phyloP scores from a whole-genome alignment of 164 flowering plant genomes.

The Liquidambar formosana region DNA sequence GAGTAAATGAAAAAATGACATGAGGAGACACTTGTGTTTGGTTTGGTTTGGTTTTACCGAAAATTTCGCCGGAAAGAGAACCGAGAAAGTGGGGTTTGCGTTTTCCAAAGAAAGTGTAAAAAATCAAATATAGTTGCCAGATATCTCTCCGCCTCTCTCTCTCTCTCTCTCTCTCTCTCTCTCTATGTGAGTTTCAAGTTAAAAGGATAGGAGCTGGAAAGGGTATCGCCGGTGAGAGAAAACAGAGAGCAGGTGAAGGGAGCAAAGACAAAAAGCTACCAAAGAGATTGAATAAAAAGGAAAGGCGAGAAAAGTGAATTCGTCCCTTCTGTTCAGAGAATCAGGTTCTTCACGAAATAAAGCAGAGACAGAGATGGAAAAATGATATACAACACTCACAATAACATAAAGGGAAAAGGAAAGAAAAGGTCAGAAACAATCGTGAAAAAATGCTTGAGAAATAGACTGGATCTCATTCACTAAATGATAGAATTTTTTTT shows the following conservation, averaged over 20 bases:
- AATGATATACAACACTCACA: slow-evolving; percentile 10
- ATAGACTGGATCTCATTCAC: slow-evolving; percentile 7
- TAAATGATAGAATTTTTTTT: neutral
- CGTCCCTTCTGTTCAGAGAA: slow-evolving; percentile 41
- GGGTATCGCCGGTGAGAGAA: slow-evolving; percentile 6
- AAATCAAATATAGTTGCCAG: slow-evolving; percentile 19
- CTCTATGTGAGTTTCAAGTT: slow-evolving; percentile 7
- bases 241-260: neutral
- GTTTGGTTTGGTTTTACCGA: slow-evolving; percentile 19
- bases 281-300: slow-evolving; percentile 9
- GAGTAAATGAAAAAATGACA: slow-evolving; percentile 12
- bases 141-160: slow-evolving; percentile 22
- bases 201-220: neutral
- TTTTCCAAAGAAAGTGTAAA: slow-evolving; percentile 19
- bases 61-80: slow-evolving; percentile 27
- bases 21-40: slow-evolving; percentile 2
- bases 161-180: slow-evolving; percentile 22
- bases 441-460: slow-evolving; percentile 13
- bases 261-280: slow-evolving; percentile 5
- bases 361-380: slow-evolving; percentile 16
- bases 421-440: slow-evolving; percentile 17
- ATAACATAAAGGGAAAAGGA: neutral
- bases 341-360: slow-evolving; percentile 50
- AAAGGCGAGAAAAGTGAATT: slow-evolving; percentile 27
- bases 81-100: slow-evolving; percentile 25